Base-by-base conservation (phyloP, 225 moss, liverwort and hornwort species). In the Bryum argenteum region DNA sequence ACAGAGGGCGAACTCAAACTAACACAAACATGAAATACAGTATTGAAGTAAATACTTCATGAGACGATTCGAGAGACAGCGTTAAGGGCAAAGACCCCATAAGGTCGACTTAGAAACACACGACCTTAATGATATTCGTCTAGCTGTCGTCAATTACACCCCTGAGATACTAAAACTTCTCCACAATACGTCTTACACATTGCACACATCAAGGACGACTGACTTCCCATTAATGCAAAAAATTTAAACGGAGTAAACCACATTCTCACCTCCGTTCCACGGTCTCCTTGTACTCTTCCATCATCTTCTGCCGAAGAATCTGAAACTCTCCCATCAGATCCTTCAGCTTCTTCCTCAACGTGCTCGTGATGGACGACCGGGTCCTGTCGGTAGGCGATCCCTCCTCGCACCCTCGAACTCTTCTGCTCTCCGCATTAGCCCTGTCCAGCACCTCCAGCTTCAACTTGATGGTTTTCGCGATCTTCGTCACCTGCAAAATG, bases 291-390 rank as follows among this genome's bases (percentile, higher is more conserved):
- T 86, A 86, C 20, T 86, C 87, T 23, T 78, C 84, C 76, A 77
- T 84, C 74, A 87, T 87, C 67, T 22, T 74, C 75, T 79, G 81
- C 56, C 87, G 76, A 15, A 87, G 60, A 4, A 79, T 14, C 79
- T 84, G 84, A 33, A 87, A 87, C 12, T 84, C 83, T 0, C 79
- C 87, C 87, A 87, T 87, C 67, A 87, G 61, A 44, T 87, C 87
- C 69, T 71, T 87, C 71, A 87, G 63, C 64, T 84, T 81, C 77
- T 84, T 84, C 71, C 84, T 73, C 58, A 87, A 54, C 17, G 81
- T 87, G 81, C 74, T 81, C 43, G 87, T 87, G 65, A 87, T 81
- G 13, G 87, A 84, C 5, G 84, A 77, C 37, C 87, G 83, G 4
- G 81, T 84, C 56, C 84, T 81, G 71, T 87, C 87, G 22, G 84